Base-by-base conservation (phyloP, 2,329 filamentous ascomycete species). In the Cladosporium sp. region DNA sequence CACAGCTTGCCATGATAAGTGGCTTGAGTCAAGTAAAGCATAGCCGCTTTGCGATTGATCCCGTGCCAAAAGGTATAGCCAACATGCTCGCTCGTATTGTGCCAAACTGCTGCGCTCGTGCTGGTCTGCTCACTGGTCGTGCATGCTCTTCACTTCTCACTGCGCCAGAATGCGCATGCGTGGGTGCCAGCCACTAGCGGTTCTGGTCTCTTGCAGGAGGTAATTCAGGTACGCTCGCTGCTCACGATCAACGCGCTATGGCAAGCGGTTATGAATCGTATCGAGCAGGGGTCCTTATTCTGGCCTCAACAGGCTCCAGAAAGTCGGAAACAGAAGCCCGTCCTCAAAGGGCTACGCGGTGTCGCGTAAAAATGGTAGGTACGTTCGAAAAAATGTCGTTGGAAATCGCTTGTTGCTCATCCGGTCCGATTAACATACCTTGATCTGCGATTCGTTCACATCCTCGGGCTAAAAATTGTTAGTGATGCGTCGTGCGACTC, bases 391-490 rank as follows among this genome's bases (percentile, higher is more conserved):
- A 34, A 65, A 64, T 47, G 65, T 63, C 61, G 67, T 62, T 65
- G 61, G 62, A 65, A 65, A 66, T 60, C 66, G 62, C 64, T 59
- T 64, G 67, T 74, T 74, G 74, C 69, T 73, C 69, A 74, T 72
- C 74, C 68, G 63, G 59, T 88, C 88, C 85, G 82, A 87, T 92
- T 89, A 92, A 99, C 94, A 95, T 99, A 99, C 94, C 94, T 99
- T 97, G 82, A 99, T 95, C 87, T 95, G 90, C 81, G 81, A 82
- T 84, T 97, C 93, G 80, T 87, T 90, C 78, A 99, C 92, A 86
- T 99, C 94, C 82, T 88, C 87, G 76, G 94, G 94, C 91, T 97
- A 36, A 58, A 17, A 8, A 25, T 52, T 28, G 76, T 89, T 80
- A 88, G 83, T 63, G 45, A 30, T 56, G 60, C 8, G 15, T 7